Base-by-base conservation (phyloP, 2,329 filamentous ascomycete genomes). In the Hypoxylon sp. region DNA sequence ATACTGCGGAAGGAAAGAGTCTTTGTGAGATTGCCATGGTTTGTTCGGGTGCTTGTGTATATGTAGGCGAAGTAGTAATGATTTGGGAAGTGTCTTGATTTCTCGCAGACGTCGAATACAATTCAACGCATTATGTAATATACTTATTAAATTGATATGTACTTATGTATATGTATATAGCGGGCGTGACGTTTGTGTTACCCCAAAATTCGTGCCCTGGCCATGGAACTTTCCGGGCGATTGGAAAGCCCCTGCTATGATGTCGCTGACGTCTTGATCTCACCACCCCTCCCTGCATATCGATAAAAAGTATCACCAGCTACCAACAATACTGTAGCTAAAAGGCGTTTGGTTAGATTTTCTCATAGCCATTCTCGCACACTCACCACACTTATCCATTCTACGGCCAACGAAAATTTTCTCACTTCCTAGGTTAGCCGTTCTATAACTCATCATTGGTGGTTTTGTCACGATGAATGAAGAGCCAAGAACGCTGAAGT, bases 401-500 rank as follows among this genome's bases (percentile, higher is more conserved):
- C 19, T 55, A 43, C 38, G 19, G 38, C 14, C 10, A 36, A 36
- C 36, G n/a, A 19, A 11, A 21, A 14, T 9, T 45, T 51, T 25
- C 28, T 46, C 14, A 36, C 50, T 50, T 38, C 28, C n/a, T 19
- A 19, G 10, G 38, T 21, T 51, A 17, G 23, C n/a, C 32, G 10
- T 60, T 43, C 45, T 11, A 32, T 60, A 62, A 34, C 11, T 43
- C 13, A 49, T 25, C 3, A 21, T 17, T 49, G 19, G 25, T 34
- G 23, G 56, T 38, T 41, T 19, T 11, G 17, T 46, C 38, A 73
- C 28, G 11, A 79, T 79, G 78, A 77, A 79, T 63, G 81, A 84
- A 67, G 79, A 84, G 69, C 81, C 84, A 1, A 83, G 81, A 68
- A 84, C 85, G 2, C 81, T 89, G 57, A 84, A 83, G 66, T 80